Evolutionary conservation across 371 early-diverging fungal genomes (phyloP), one percentile per base, ranked within the genome.

Genomic region (Neoconidiobolus thromboides): DNA sequence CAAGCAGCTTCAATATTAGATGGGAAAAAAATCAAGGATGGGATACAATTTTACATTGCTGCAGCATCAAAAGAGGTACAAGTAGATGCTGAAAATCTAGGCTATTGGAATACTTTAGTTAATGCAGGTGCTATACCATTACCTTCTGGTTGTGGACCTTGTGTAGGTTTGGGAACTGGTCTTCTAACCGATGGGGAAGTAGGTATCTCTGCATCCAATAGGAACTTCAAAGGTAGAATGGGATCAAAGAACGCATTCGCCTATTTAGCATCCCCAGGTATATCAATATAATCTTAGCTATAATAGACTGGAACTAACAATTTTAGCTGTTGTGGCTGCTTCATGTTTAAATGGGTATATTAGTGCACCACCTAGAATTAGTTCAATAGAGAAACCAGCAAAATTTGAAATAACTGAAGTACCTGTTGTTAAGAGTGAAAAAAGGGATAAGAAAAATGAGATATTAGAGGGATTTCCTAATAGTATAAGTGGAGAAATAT

Each of bases 201-300:
- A 2, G 93, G 94, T 53, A 94, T 96, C 48, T 91, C 92, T 36
- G 93, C 96, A 12, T 93, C 96, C 41, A 96, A 96, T 71, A 81
- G 96, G 52, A 96, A 96, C 72, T 96, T 88, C 71, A 94, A 94
- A 76, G 96, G 96, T 43, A 82, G 96, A 43, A 96, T 96, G 96
- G 96, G 96, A 42, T 87, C 89, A 0, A 88, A 87, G 40, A 77
- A 70, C 41, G 91, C 96, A 0, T 73, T 82, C 48, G 91, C 93
- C 0, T 96, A 94, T 64, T 76, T 96, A 53, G 86, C 94, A 0
- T 91, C 91, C 0, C 96, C 96, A 9, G 26, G 26, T 26, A 26
- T 26, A 26, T 26, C 26, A 0, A 26, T 26, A 26, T 26, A 87
- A 51, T 60, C 1, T 3, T 38, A 36, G 48, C 3, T 62, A 63